These are phyloP conservation scores for Malus sylvestris DNA, from an alignment of 306 rosid species.

Conservation along the genomic window DNA sequence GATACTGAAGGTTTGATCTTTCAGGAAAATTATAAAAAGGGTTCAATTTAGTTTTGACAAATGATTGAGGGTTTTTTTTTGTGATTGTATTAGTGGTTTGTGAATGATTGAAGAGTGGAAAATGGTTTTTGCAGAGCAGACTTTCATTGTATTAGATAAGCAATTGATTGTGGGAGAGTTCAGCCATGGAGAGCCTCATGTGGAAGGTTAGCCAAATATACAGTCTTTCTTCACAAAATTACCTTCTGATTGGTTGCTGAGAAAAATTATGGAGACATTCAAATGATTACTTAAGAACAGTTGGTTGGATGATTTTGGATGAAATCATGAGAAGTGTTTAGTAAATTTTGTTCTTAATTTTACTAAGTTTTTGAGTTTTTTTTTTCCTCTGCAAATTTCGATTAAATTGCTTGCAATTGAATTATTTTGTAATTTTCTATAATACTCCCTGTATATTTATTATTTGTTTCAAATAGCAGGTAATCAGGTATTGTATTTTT, in stretches of 20 bases:
- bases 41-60: not conserved
- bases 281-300: too few species aligned
- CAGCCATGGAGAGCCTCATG: constrained; percentile 61
- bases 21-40: not conserved
- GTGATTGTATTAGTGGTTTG: not conserved
- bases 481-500: too few species aligned
- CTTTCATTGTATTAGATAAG: constrained; percentile 74
- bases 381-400: too few species aligned
- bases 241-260: not conserved
- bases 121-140: constrained; percentile 50
- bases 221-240: not conserved
- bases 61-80: not conserved
- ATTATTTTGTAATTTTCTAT: too few species aligned
- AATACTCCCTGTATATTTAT: too few species aligned
- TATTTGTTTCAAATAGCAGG: too few species aligned
- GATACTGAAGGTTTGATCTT: constrained; percentile 1
- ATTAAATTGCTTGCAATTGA: too few species aligned
- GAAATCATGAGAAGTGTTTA: not conserved
- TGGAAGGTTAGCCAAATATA: constrained; percentile 45
- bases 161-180: constrained; percentile 49
- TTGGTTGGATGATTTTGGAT: not conserved
- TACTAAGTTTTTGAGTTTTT: too few species aligned
- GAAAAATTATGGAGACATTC: not conserved
- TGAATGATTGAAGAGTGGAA: constrained; percentile 2
- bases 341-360: too few species aligned